phyloP scores from a whole-genome alignment of 306 rosid species.

The Glycine latifolia region DNA sequence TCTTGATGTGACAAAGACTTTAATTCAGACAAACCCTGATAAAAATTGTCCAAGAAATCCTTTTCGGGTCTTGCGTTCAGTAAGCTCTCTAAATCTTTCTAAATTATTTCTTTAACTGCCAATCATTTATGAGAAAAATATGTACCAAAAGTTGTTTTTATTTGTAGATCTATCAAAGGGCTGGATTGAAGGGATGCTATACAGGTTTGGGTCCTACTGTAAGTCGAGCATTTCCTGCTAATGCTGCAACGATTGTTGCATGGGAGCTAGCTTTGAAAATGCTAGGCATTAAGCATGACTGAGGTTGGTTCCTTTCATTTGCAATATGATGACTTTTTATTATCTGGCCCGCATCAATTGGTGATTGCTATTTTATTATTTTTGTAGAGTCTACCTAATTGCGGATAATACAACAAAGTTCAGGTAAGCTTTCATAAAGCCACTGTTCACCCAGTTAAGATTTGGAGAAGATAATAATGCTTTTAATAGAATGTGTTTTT shows the following conservation, averaged over 20 bases:
- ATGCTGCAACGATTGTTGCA: slow-evolving; percentile 86
- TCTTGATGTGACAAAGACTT: slow-evolving; percentile 92
- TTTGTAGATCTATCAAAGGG: slow-evolving; percentile 69
- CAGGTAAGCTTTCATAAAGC: slow-evolving; percentile 37
- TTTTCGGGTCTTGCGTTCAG: slow-evolving; percentile 69
- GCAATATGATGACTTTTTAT: neutral
- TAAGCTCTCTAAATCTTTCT: slow-evolving; percentile 53
- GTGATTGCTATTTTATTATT: slow-evolving; percentile 2
- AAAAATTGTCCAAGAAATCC: slow-evolving; percentile 72
- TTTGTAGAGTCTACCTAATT: slow-evolving; percentile 33
- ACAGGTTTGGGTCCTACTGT: slow-evolving; percentile 88
- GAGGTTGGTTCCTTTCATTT: slow-evolving; percentile 39
- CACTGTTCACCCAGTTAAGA: slow-evolving; percentile 27
- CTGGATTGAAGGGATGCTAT: slow-evolving; percentile 89
- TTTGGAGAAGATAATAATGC: slow-evolving; percentile 28
- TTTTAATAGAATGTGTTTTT: slow-evolving; percentile 20
- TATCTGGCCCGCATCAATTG: slow-evolving; percentile 4
- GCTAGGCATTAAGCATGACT: slow-evolving; percentile 68
- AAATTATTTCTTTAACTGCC: slow-evolving; percentile 1
- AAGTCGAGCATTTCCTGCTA: slow-evolving; percentile 90
- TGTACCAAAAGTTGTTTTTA: slow-evolving; percentile 22
- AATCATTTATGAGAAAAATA: neutral
- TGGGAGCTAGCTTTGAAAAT: slow-evolving; percentile 93
- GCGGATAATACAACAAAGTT: slow-evolving; percentile 29
- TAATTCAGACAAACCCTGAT: slow-evolving; percentile 81